phyloP scores from a whole-genome alignment of 2,329 filamentous ascomycete genomes.

The Aureobasidium uvarum region DNA sequence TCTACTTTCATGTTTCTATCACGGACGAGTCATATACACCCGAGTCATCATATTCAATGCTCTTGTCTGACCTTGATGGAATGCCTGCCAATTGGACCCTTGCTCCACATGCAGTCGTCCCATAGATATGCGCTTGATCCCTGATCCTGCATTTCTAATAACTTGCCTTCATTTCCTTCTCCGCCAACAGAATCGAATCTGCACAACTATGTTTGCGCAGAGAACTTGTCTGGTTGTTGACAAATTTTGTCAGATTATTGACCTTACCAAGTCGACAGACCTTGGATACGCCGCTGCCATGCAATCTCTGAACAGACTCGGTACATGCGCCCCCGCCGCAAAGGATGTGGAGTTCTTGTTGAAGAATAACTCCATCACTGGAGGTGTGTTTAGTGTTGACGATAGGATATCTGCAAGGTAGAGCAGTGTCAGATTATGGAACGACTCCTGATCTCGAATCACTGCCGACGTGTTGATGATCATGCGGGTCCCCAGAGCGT shows the following conservation, averaged over 20 bases:
- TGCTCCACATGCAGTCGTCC: background rate
- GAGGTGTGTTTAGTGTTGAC: slow-evolving; percentile 5
- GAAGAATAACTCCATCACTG: slow-evolving; percentile 9
- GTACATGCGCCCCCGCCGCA: background rate
- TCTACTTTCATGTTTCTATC: background rate
- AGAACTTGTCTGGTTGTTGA: slow-evolving; percentile 4
- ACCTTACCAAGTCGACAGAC: slow-evolving; percentile 1
- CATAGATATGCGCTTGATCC: background rate
- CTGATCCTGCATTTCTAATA: background rate
- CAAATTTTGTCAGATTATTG: background rate
- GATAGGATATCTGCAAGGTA: slow-evolving; percentile 30
- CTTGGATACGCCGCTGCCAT: background rate
- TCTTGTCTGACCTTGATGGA: background rate
- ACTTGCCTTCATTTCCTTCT: background rate
- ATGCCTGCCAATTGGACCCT: background rate
- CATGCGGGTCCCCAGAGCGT: background rate
- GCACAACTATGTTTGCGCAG: background rate
- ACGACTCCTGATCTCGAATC: background rate
- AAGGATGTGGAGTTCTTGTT: slow-evolving; percentile 15
- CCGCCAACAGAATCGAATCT: background rate
- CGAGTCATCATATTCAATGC: background rate
- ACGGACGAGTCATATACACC: background rate
- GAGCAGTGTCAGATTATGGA: background rate
- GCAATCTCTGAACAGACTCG: slow-evolving; percentile 1
- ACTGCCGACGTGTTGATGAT: background rate